phyloP scores from a whole-genome alignment of 2,329 filamentous ascomycete species.

The Penicillium verrucosum region DNA sequence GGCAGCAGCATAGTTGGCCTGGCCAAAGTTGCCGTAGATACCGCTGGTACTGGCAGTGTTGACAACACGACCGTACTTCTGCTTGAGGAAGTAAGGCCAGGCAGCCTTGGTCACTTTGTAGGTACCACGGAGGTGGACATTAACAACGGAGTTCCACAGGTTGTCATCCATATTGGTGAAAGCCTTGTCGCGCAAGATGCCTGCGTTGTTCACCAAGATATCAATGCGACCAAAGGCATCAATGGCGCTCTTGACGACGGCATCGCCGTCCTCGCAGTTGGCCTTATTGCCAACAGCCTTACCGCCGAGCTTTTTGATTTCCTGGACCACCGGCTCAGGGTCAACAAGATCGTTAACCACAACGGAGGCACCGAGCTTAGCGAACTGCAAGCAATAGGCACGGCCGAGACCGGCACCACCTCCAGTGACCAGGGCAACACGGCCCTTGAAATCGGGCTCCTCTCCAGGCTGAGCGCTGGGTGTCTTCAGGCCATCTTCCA shows the following conservation, averaged over 20 bases:
- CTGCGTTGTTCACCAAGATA: constrained; percentile 95
- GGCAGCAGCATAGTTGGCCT: constrained; percentile 93
- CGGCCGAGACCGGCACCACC: constrained; percentile 89
- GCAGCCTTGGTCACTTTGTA: constrained; percentile 97
- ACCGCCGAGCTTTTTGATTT: constrained; percentile 86
- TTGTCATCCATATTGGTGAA: constrained; percentile 97
- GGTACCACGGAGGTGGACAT: constrained; percentile 88
- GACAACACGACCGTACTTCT: constrained; percentile 95
- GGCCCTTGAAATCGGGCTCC: constrained; percentile 75
- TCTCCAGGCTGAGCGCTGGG: constrained; percentile 68
- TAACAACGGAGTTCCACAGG: constrained; percentile 87
- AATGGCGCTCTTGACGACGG: constrained; percentile 87
- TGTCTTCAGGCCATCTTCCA: constrained; percentile 79
- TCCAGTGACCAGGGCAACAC: constrained; percentile 82
- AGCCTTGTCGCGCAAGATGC: constrained; percentile 95
- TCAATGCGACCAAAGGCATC: constrained; percentile 92
- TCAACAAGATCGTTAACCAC: constrained; percentile 96
- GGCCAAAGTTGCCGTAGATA: constrained; percentile 98
- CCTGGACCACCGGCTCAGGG: constrained; percentile 83
- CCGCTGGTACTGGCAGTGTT: constrained; percentile 97
- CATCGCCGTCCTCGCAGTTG: constrained; percentile 87
- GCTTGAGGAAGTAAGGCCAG: constrained; percentile 96
- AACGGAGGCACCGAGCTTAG: constrained; percentile 75
- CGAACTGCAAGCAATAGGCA: constrained; percentile 82
- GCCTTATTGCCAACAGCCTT: constrained; percentile 91